Evolutionary conservation across 805 yeast genomes (phyloP).

Genomic region (Kluyveromyces starmeri): DNA sequence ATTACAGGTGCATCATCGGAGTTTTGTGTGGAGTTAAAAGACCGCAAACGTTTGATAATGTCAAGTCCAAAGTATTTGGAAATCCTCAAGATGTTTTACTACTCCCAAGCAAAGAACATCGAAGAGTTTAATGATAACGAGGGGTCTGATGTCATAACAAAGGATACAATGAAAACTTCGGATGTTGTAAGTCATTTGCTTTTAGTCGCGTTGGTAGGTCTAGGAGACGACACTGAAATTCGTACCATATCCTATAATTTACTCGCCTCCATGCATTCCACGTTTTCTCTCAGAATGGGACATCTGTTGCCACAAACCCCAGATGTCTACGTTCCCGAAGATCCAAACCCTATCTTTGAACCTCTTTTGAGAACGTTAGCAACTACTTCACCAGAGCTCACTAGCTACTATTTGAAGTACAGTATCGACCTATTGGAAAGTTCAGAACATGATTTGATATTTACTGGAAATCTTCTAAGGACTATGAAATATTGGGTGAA

Average conservation of each 20-base stretch:
- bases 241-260: conserved; percentile 56
- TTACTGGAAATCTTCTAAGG: conserved; percentile 19
- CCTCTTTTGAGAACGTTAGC: conserved; percentile 53
- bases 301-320: conserved; percentile 44
- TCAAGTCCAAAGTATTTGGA: conserved; percentile 46
- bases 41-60: conserved; percentile 33
- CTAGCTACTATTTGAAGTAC: conserved; percentile 42
- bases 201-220: conserved; percentile 58
- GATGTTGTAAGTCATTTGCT: conserved; percentile 51
- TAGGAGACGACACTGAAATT: conserved; percentile 49
- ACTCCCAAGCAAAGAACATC: conserved; percentile 48
- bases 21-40: conserved; percentile 35
- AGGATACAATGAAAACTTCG: conserved; percentile 7
- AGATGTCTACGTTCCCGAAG: conserved; percentile 60
- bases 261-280: conserved; percentile 50
- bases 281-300: conserved; percentile 54
- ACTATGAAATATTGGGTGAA: conserved; percentile 62
- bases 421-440: conserved; percentile 20
- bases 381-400: conserved; percentile 43
- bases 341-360: conserved; percentile 52
- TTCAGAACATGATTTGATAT: conserved; percentile 14
- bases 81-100: conserved; percentile 61
- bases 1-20: conserved; percentile 42
- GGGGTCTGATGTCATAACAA: conserved; percentile 7
- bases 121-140: conserved; percentile 26